Evolutionary conservation across 306 rosid genomes (phyloP), one percentile per base, ranked within the genome.

Genomic region (Acacia acuminata): DNA sequence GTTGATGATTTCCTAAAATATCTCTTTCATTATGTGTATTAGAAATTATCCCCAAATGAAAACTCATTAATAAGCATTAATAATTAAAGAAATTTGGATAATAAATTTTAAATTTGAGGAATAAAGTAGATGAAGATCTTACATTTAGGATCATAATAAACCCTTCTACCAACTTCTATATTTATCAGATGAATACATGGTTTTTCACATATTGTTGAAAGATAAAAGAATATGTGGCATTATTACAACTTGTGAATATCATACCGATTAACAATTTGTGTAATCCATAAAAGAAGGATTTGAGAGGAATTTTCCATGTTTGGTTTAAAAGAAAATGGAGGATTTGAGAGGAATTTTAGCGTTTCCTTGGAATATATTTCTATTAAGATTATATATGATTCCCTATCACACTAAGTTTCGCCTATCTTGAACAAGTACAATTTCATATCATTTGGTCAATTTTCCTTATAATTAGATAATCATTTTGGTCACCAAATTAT

Each of bases 391-490:
- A 14, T 64, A 34, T 0, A 42, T 42, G 30, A 40, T 83, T 75
- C 25, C 78, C 73, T 36, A 68, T 22, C 71, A 30, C 73, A 71
- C 47, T 50, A 19, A 55, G 70, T 69, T 80, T 70, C 76, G 76
- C 81, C 27, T 22, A 82, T 50, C 72, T 47, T 72, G 58, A 86
- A 82, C 84, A 86, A 81, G 90, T 85, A 90, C 80, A 74, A 83
- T 42, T 24, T 43, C 75, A 81, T 22, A 43, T 22, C 42, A 79
- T 80, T 76, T 64, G 79, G 84, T 79, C 84, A 83, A 79, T 83
- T 80, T 69, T 90, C 66, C 71, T 51, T 82, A 84, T 92, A 83
- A 89, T 90, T 88, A 80, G 73, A 72, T 81, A 82, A 92, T 88
- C 90, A 90, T 92, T 86, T 71, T 77, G 50, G 56, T 65, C 80